Percentiles rank a stretch among this genome's conserved stretches.
Evolutionary conservation across 169 alveolate species (phyloP).

Genomic region (Plasmodium vivax): DNA sequence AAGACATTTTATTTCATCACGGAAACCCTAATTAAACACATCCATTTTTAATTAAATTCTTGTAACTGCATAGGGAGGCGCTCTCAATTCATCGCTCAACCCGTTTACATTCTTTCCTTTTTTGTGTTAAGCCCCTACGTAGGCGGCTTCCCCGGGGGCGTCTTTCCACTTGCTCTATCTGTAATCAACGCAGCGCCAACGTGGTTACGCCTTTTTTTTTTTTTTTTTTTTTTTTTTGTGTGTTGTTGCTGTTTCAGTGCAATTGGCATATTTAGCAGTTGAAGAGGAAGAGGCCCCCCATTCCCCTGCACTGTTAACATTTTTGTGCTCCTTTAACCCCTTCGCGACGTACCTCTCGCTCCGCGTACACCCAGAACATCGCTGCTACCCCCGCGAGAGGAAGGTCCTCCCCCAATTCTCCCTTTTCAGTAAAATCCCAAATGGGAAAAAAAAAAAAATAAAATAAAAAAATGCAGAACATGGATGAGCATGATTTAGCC

Average conservation of each 20-base stretch:
- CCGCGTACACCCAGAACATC: neutral
- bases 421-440: neutral
- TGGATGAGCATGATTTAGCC: neutral
- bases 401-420: neutral
- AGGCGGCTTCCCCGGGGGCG: neutral
- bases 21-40: too few species aligned
- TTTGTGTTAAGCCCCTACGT: neutral
- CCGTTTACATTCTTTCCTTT: neutral
- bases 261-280: neutral
- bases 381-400: neutral
- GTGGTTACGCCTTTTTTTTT: neutral
- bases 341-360: neutral
- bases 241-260: neutral
- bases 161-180: neutral
- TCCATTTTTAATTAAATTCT: neutral
- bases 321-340: neutral
- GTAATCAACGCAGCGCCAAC: neutral
- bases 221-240: too few species aligned
- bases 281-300: neutral
- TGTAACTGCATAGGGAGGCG: neutral
- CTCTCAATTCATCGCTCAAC: neutral
- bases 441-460: neutral
- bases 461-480: neutral
- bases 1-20: neutral
- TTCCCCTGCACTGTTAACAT: neutral